Percentiles rank a stretch among this genome's conserved stretches.
phyloP scores from a whole-genome alignment of 768 basidiomycete species.

The Leccinum longicurvipes region DNA sequence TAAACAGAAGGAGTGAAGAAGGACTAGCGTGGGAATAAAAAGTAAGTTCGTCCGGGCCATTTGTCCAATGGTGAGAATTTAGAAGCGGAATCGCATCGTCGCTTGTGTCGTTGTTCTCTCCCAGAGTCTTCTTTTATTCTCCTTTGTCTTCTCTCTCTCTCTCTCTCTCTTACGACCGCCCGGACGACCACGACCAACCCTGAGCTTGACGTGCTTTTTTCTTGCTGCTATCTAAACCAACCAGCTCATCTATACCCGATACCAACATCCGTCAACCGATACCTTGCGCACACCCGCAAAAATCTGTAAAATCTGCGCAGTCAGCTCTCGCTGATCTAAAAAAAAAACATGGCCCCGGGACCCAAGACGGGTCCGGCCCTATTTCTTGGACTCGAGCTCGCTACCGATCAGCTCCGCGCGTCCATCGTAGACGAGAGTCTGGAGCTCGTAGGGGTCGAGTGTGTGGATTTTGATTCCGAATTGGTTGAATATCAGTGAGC shows the following conservation, averaged over 20 bases:
- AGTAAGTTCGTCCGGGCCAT: slow-evolving; percentile 13
- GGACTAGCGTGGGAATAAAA: slow-evolving; percentile 38
- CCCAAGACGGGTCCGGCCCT: slow-evolving; percentile 47
- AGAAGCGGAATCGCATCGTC: slow-evolving; percentile 9
- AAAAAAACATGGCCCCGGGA: slow-evolving; percentile 31
- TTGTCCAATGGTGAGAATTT: slow-evolving; percentile 15
- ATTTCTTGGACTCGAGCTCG: slow-evolving; percentile 84
- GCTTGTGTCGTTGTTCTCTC: slow-evolving; percentile 12
- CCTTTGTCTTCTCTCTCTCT: slow-evolving; percentile 15
- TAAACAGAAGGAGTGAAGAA: slow-evolving; percentile 44
- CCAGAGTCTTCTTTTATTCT: slow-evolving; percentile 7
- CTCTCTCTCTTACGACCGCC: slow-evolving; percentile 26
- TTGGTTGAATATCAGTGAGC: slow-evolving; percentile 79
- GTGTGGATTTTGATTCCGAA: slow-evolving; percentile 80
- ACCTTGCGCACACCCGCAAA: slow-evolving; percentile 7
- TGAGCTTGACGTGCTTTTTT: slow-evolving; percentile 2
- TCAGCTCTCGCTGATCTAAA: slow-evolving; percentile 4
- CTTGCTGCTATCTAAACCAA: slow-evolving; percentile 11
- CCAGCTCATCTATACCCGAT: slow-evolving; percentile 28
- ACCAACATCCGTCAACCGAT: slow-evolving; percentile 23
- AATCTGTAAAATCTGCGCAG: slow-evolving; percentile 2
- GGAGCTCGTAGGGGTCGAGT: slow-evolving; percentile 78
- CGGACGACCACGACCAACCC: slow-evolving; percentile 18
- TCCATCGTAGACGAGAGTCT: slow-evolving; percentile 81
- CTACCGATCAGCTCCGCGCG: slow-evolving; percentile 79